Percentiles rank a stretch among this genome's conserved stretches.
These are phyloP conservation scores for Luzula sylvatica DNA, from an alignment of 176 grass and related monocot genomes.

Conservation along the genomic window DNA sequence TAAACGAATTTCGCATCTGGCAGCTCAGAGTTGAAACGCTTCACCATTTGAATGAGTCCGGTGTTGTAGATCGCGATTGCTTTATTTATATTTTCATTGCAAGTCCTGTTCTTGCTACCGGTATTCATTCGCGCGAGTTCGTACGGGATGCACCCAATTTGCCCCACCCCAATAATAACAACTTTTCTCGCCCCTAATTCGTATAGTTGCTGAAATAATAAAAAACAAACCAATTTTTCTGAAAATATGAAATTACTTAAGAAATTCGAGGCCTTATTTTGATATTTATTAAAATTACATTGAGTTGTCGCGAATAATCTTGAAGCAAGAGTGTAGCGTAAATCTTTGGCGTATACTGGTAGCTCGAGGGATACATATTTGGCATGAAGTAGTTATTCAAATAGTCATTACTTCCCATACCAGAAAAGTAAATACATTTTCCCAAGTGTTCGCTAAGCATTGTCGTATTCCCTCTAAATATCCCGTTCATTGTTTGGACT, in stretches of 20 bases:
- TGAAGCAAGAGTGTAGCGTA: slow-evolving; percentile 50
- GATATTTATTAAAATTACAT: too few relatives aligned
- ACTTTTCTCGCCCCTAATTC: slow-evolving; percentile 66
- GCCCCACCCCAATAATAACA: slow-evolving; percentile 48
- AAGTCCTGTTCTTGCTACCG: slow-evolving; percentile 5
- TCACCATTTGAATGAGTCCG: slow-evolving; percentile 60
- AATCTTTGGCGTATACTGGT: slow-evolving; percentile 26
- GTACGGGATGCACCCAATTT: slow-evolving; percentile 90
- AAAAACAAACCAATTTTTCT: too few relatives aligned
- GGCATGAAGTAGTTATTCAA: slow-evolving; percentile 58
- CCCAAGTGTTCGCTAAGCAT: slow-evolving; percentile 17
- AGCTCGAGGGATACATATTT: slow-evolving; percentile 36
- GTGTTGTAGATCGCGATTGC: slow-evolving; percentile 56
- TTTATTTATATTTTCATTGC: slow-evolving; percentile 78
- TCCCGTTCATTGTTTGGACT: slow-evolving; percentile 16
- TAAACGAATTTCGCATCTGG: slow-evolving; percentile 41
- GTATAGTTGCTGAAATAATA: slow-evolving; percentile 28
- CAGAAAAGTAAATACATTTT: slow-evolving; percentile 77
- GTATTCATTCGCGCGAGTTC: slow-evolving; percentile 54
- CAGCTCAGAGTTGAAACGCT: slow-evolving; percentile 30
- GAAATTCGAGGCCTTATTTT: too few relatives aligned
- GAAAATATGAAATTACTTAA: too few relatives aligned
- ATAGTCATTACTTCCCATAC: slow-evolving; percentile 52
- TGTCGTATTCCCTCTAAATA: slow-evolving; percentile 30
- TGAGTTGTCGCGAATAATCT: slow-evolving; percentile 50